Evolutionary conservation across 768 basidiomycete species (phyloP).

Genomic region (Dacryopinax spathularia): DNA sequence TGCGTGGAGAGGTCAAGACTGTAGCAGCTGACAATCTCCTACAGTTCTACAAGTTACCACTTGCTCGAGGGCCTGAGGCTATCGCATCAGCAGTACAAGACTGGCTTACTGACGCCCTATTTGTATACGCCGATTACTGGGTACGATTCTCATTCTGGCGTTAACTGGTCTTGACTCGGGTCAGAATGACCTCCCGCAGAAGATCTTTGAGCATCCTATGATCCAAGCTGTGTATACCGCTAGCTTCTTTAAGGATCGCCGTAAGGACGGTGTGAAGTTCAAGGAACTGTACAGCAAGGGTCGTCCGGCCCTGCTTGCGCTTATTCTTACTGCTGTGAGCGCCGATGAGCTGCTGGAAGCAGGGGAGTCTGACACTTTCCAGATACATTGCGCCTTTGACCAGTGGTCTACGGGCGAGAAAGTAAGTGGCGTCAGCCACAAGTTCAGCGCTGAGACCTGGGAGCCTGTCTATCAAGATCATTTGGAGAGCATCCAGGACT

Average conservation of each 20-base stretch:
- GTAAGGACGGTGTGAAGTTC: background rate
- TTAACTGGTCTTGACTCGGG: too few relatives aligned
- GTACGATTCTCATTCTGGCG: background rate
- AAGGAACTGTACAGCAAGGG: background rate
- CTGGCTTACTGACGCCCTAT: background rate
- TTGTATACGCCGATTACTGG: background rate
- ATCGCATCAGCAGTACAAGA: background rate
- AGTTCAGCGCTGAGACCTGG: too few relatives aligned
- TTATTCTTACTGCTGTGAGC: background rate
- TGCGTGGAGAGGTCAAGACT: background rate
- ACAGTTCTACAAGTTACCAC: background rate
- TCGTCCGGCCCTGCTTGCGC: background rate
- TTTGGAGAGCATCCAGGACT: background rate
- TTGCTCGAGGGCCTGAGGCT: background rate
- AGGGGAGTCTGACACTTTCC: background rate
- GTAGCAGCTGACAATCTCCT: background rate
- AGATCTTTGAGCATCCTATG: background rate
- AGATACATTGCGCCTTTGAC: background rate
- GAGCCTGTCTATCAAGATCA: background rate
- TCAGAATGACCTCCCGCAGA: background rate
- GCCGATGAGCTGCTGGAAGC: background rate
- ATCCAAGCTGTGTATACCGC: background rate
- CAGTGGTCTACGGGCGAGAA: background rate
- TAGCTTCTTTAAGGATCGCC: background rate
- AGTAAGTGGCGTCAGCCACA: background rate